Evolutionary conservation across 2,329 filamentous ascomycete genomes (phyloP).

Genomic region (Neurospora sp.): DNA sequence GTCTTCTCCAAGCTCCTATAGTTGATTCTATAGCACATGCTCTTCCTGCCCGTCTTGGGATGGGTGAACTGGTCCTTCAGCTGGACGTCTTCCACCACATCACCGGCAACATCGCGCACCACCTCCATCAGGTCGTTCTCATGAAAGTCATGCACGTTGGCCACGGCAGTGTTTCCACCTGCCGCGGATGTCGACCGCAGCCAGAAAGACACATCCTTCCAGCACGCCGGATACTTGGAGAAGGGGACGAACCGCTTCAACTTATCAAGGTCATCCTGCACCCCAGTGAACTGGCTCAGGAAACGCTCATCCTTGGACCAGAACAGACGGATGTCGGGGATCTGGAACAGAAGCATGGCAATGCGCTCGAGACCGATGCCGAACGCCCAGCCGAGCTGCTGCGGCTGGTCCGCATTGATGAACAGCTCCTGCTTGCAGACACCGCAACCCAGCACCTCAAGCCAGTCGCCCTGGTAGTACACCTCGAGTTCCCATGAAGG

Average conservation of each 20-base stretch:
- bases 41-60: slow-evolving; percentile 72
- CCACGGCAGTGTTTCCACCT: slow-evolving; percentile 32
- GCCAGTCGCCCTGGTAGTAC: slow-evolving; percentile 88
- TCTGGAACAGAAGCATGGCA: slow-evolving; percentile 93
- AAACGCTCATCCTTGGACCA: slow-evolving; percentile 85
- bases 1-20: slow-evolving; percentile 90
- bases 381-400: slow-evolving; percentile 87
- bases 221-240: slow-evolving; percentile 81
- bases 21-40: slow-evolving; percentile 85
- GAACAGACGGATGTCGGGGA: slow-evolving; percentile 93
- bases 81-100: slow-evolving; percentile 78
- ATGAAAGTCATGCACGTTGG: slow-evolving; percentile 53
- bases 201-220: slow-evolving; percentile 95
- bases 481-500: slow-evolving; percentile 96
- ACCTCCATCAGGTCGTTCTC: slow-evolving; percentile 98
- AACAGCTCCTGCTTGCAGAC: slow-evolving; percentile 78
- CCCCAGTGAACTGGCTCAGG: slow-evolving; percentile 68
- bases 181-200: slow-evolving; percentile 41
- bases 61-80: slow-evolving; percentile 82
- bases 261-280: slow-evolving; percentile 38
- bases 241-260: slow-evolving; percentile 70
- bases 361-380: slow-evolving; percentile 89
- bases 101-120: slow-evolving; percentile 71
- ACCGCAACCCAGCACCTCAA: slow-evolving; percentile 90
- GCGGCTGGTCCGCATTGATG: slow-evolving; percentile 63